phyloP scores from a whole-genome alignment of 495 filamentous ascomycete genomes.

The Trichoderma virens region DNA sequence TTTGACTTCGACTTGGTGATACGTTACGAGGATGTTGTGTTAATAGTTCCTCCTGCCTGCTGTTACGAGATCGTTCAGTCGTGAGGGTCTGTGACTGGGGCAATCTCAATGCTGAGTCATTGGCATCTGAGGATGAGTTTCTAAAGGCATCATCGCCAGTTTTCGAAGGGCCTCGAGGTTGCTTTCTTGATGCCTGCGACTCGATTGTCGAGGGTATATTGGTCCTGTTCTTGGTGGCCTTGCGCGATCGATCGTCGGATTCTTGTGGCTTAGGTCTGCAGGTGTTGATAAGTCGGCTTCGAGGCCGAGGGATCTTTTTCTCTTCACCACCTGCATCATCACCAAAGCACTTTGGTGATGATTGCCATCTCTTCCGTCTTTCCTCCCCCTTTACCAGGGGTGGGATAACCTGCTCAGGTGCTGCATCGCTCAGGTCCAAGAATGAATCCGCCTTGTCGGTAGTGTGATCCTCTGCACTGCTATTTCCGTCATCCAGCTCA shows the following conservation, averaged over 20 bases:
- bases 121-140: background rate
- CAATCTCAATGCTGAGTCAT: background rate
- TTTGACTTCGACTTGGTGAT: background rate
- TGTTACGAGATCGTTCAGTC: background rate
- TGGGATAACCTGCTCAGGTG: background rate
- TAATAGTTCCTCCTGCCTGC: background rate
- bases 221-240: background rate
- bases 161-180: background rate
- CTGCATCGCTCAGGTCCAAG: background rate
- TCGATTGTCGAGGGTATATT: background rate
- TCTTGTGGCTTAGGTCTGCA: background rate
- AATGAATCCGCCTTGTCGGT: background rate
- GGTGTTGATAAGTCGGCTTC: background rate
- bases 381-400: background rate
- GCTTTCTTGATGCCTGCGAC: background rate
- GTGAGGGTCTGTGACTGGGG: background rate
- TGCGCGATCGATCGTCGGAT: background rate
- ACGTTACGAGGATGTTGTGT: background rate
- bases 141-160: background rate
- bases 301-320: background rate
- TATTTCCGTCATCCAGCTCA: background rate
- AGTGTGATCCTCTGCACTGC: background rate
- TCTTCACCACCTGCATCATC: background rate
- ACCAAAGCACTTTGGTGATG: background rate
- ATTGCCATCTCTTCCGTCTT: background rate